phyloP scores from a whole-genome alignment of 352 stramenopile species.

The Phytophthora colocasiae region DNA sequence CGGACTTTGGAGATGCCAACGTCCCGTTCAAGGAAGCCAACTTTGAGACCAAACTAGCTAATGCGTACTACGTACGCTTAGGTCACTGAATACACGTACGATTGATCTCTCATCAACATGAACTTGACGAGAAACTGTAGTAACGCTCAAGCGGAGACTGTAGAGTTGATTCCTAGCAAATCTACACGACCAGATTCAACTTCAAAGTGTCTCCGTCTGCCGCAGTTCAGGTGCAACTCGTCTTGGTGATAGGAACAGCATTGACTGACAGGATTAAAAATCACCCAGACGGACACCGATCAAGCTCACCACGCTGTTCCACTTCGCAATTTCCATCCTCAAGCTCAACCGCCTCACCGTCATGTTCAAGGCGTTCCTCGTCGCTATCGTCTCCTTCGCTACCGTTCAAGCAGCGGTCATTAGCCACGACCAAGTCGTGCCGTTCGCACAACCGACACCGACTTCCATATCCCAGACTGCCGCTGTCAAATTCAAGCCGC shows the following conservation, averaged over 20 bases:
- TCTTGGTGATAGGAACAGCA: too few species aligned
- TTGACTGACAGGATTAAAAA: background rate
- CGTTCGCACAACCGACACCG: background rate
- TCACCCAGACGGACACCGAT: background rate
- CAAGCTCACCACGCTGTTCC: background rate
- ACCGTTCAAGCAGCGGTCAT: background rate
- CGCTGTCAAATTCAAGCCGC: constrained; percentile 4
- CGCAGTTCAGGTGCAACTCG: too few species aligned
- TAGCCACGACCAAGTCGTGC: constrained; percentile 1
- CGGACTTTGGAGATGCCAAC: constrained; percentile 36
- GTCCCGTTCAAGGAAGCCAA: constrained; percentile 44
- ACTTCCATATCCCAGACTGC: constrained; percentile 1
- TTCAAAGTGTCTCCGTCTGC: too few species aligned
- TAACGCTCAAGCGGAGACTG: background rate
- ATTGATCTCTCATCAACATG: background rate
- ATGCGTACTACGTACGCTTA: constrained; percentile 26
- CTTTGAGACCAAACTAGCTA: constrained; percentile 29
- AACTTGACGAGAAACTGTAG: background rate
- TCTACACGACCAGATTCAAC: too few species aligned
- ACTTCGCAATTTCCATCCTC: background rate
- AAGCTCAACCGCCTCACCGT: background rate
- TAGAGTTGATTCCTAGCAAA: too few species aligned
- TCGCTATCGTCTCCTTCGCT: background rate
- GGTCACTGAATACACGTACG: background rate
- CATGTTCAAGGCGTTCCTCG: background rate